Conservation (phyloP, 2,329 filamentous ascomycete genomes). For the Colletotrichum euphorbiae region DNA sequence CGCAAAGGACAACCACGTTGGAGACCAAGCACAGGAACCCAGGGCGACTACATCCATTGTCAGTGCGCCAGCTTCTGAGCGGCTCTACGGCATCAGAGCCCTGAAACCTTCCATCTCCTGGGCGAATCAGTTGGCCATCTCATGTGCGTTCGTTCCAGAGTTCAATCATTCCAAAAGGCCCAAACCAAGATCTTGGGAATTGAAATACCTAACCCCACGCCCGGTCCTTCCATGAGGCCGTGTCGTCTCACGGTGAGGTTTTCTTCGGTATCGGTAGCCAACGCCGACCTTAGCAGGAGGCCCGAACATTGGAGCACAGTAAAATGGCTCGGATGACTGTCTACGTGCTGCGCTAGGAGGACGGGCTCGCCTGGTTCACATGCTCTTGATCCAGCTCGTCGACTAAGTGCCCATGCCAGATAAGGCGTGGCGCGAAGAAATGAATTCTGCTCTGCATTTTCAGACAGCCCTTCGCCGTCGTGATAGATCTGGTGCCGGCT, state of each 20-base stretch:
- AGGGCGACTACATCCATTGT: constrained; percentile 2
- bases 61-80: constrained; percentile 7
- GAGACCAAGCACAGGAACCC: background rate
- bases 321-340: background rate
- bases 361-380: background rate
- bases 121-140: background rate
- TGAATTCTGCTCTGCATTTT: background rate
- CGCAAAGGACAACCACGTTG: background rate
- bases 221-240: constrained; percentile 5
- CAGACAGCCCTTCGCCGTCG: background rate
- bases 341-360: background rate
- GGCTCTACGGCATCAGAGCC: constrained; percentile 5
- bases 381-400: background rate
- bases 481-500: background rate
- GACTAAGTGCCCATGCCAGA: background rate
- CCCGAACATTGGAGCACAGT: background rate
- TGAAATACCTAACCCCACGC: background rate
- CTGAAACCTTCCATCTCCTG: constrained; percentile 4
- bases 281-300: background rate
- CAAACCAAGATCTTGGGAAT: background rate
- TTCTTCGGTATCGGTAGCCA: background rate
- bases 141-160: background rate
- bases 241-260: constrained; percentile 21
- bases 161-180: background rate
- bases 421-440: background rate